Evolutionary conservation across 208 protist species (phyloP), one percentile per base, ranked within the genome.

Genomic region (Naegleria fowleri): DNA sequence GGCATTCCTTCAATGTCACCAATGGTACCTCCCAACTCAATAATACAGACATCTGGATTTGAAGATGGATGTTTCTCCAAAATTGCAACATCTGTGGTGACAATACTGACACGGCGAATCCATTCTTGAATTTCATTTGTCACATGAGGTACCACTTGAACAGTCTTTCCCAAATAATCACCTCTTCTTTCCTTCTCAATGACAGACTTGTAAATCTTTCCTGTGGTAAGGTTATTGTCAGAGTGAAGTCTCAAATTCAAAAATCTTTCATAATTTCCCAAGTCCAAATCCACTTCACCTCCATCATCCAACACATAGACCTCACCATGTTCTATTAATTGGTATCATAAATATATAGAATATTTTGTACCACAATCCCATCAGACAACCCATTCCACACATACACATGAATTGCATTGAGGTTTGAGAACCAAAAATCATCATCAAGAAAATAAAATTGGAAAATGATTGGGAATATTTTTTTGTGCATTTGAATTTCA

Each of bases 261-360:
- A 95, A 99, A 99, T 85, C 99, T 97, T 95, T 99, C 99, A 94
- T 99, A 99, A 96, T 99, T 99, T 88, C 99, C 98, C 38, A 99
- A 94, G 92, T 99, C 99, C 4, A 99, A 90, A 43, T 90, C 76
- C 2, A 90, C 93, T 92, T 98, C 97, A 48, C 96, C 98, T 85
- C 99, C 99, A 92, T 99, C 99, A 92, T 99, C 97, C 11, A 99
- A 96, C 2, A 99, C 98, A 94, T 98, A 99, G 39, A 99, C 97
- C 93, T 99, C 98, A 90, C 98, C 98, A 94, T 99, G 98, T 95
- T 99, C 98, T 91, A 98, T 99, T 0, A 97, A 95, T 92, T 97
- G 97, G n/a, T n/a, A n/a, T n/a, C n/a, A n/a, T n/a, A n/a, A 90
- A 95, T 6, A 58, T 58, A 16, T 58, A 16, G 11, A 58, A 22